These are phyloP conservation scores for Saccharomyces hybrid DNA, from an alignment of 1,139 yeast genomes.

Conservation along the genomic window DNA sequence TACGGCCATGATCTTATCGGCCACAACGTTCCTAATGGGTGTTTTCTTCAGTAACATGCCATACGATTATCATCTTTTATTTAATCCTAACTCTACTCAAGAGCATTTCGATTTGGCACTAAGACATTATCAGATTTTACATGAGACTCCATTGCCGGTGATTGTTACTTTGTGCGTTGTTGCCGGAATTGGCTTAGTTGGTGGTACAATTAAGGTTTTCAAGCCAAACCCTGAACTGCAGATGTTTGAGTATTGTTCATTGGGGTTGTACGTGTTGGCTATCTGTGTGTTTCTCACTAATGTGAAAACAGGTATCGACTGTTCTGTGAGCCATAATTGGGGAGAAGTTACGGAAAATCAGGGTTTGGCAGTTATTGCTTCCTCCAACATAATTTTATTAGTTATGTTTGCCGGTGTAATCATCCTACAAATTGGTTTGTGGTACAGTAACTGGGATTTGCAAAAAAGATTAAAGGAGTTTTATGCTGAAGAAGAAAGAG, in stretches of 20 bases:
- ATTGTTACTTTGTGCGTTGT: constrained; percentile 45
- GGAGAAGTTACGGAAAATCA: constrained; percentile 86
- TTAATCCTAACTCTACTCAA: constrained; percentile 46
- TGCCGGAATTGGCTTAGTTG: constrained; percentile 54
- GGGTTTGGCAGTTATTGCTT: constrained; percentile 88
- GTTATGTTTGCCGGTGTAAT: constrained; percentile 69
- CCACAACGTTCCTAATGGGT: constrained; percentile 74
- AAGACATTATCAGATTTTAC: constrained; percentile 65
- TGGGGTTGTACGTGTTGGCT: constrained; percentile 62
- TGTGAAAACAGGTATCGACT: constrained; percentile 70
- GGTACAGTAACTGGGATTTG: constrained; percentile 80
- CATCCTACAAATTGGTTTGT: constrained; percentile 79
- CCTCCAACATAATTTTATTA: constrained; percentile 73
- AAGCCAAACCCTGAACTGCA: constrained; percentile 79
- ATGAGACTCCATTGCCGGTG: constrained; percentile 43
- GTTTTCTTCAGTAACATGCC: constrained; percentile 72
- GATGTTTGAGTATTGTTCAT: constrained; percentile 83
- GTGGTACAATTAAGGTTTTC: constrained; percentile 70
- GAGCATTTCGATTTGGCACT: constrained; percentile 55
- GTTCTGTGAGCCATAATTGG: constrained; percentile 71
- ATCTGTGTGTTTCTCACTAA: constrained; percentile 79
- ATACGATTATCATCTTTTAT: constrained; percentile 73
- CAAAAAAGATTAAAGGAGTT: constrained; percentile 47
- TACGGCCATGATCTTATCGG: constrained; percentile 24
- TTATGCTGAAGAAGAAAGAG: constrained; percentile 39